Evolutionary conservation across 192 early-diverging fungal genomes (phyloP).

Genomic region (Oehlia diaphana): DNA sequence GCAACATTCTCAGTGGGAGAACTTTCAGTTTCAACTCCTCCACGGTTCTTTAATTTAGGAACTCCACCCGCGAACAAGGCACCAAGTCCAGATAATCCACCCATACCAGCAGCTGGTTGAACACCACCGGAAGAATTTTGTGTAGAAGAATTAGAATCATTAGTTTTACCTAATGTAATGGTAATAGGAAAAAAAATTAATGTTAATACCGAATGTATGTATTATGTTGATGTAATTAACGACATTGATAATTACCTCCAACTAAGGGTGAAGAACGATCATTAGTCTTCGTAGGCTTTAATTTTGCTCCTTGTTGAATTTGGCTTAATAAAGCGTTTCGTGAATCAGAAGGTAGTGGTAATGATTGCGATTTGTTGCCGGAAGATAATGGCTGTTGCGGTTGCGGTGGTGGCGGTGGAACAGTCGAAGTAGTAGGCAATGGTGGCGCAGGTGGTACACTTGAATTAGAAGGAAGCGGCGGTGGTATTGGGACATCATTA

Average conservation of each 20-base stretch:
- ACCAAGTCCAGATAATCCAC: conserved; percentile 43
- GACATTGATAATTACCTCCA: conserved; percentile 26
- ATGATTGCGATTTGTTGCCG: conserved; percentile 8
- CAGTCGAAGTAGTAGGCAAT: conserved; percentile 11
- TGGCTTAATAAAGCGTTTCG: conserved; percentile 66
- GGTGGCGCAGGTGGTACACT: conserved; percentile 14
- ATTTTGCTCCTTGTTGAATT: conserved; percentile 64
- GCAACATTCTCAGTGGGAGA: background rate
- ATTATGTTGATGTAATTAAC: background rate
- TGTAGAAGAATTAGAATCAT: background rate
- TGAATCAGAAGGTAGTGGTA: conserved; percentile 20
- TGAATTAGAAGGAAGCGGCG: conserved; percentile 30
- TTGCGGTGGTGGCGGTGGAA: conserved; percentile 14
- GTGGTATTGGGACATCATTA: conserved; percentile 16
- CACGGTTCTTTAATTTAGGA: conserved; percentile 61
- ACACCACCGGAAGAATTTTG: conserved; percentile 16
- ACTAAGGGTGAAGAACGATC: conserved; percentile 57
- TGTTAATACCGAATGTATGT: background rate
- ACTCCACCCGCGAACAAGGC: conserved; percentile 68
- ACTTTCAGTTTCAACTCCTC: conserved; percentile 31
- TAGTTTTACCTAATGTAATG: conserved; percentile 25
- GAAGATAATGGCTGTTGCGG: conserved; percentile 13
- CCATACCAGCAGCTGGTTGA: background rate
- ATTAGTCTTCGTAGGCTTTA: conserved; percentile 64
- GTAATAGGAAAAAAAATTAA: background rate